Conservation (phyloP, 345 rosid species). For the Trapa bicornis region DNA sequence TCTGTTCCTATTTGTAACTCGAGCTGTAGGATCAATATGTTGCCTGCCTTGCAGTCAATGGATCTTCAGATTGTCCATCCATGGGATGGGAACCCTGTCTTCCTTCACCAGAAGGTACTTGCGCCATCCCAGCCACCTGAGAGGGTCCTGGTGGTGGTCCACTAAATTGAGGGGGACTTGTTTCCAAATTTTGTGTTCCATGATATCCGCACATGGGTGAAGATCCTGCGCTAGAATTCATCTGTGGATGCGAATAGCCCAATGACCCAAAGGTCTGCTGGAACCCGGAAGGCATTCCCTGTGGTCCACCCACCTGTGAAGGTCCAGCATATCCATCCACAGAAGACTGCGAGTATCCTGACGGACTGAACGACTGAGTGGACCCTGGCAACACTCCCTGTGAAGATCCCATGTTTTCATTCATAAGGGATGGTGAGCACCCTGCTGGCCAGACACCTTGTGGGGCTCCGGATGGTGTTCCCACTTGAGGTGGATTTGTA, state of each 20-base stretch:
- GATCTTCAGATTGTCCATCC: constrained; percentile 9
- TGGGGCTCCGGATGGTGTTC: not conserved
- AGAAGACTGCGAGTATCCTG: too few species aligned
- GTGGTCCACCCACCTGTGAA: not conserved
- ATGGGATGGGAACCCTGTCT: not conserved
- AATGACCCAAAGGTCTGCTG: too few species aligned
- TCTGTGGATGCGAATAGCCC: not conserved
- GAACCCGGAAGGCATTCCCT: not conserved
- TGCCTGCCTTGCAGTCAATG: not conserved
- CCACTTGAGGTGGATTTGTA: constrained; percentile 12
- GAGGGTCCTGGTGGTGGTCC: constrained; percentile 9
- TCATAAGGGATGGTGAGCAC: too few species aligned
- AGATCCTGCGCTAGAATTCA: constrained; percentile 1
- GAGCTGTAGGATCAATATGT: not conserved
- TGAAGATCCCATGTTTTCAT: too few species aligned
- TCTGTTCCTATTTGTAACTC: not conserved
- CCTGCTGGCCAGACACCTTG: too few species aligned
- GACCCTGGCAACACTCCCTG: too few species aligned
- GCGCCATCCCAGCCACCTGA: constrained; percentile 9
- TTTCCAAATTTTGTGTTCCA: constrained; percentile 1
- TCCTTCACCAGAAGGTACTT: constrained; percentile 10
- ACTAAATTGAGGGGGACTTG: not conserved
- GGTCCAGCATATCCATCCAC: too few species aligned
- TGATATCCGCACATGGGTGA: constrained; percentile 7
- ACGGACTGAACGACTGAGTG: too few species aligned